phyloP scores from a whole-genome alignment of 1,139 yeast genomes.

The Yamadazyma kanchanaburiensis region DNA sequence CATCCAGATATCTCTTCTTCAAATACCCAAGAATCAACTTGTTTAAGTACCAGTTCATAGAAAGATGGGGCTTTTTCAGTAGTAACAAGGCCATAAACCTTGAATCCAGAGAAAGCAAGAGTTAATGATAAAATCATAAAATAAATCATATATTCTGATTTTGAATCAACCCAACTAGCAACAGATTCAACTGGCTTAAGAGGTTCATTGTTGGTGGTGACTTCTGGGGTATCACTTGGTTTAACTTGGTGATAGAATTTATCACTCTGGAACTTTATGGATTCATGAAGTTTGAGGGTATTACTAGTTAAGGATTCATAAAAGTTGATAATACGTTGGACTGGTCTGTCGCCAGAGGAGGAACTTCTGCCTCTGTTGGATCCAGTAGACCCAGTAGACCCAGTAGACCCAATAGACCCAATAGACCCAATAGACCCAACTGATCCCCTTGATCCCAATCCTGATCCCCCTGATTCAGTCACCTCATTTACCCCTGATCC shows the following conservation, averaged over 20 bases:
- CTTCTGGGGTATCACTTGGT: neutral
- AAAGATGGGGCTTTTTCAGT: slow-evolving; percentile 2
- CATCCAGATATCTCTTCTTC: slow-evolving; percentile 1
- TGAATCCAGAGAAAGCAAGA: slow-evolving; percentile 1
- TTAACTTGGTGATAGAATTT: slow-evolving; percentile 17
- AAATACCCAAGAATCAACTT: slow-evolving; percentile 1
- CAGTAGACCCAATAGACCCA: too few relatives aligned
- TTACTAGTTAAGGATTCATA: slow-evolving; percentile 24
- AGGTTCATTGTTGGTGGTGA: neutral
- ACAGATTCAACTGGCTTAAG: neutral
- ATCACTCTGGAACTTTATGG: slow-evolving; percentile 24
- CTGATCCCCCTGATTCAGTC: too few relatives aligned
- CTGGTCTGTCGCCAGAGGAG: slow-evolving; percentile 6
- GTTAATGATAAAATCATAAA: slow-evolving; percentile 2
- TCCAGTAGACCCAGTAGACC: too few relatives aligned
- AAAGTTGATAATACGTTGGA: slow-evolving; percentile 18
- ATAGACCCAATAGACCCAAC: too few relatives aligned
- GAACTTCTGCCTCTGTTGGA: too few relatives aligned
- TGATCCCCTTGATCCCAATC: too few relatives aligned
- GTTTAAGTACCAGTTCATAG: neutral
- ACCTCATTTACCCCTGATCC: too few relatives aligned
- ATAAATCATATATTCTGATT: slow-evolving; percentile 13
- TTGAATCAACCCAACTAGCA: slow-evolving; percentile 5
- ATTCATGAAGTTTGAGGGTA: slow-evolving; percentile 17
- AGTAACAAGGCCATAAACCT: slow-evolving; percentile 1